Evolutionary conservation across 768 basidiomycete genomes (phyloP).

Genomic region (Hydnum rufescens): DNA sequence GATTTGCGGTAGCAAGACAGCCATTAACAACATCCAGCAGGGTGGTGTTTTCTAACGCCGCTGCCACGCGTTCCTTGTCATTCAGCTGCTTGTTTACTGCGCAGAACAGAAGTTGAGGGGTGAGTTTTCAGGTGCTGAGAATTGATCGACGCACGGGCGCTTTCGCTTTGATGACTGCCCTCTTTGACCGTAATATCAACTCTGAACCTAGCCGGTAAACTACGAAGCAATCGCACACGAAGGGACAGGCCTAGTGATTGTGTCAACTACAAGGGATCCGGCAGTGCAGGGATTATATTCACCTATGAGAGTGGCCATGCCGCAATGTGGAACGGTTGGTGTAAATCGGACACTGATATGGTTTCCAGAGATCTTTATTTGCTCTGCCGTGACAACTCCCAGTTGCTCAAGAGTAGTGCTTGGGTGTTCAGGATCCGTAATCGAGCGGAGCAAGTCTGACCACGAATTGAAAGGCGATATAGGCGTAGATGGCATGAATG

Average conservation of each 20-base stretch:
- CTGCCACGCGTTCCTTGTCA: slow-evolving; percentile 95
- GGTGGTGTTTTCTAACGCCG: slow-evolving; percentile 81
- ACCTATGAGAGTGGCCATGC: slow-evolving; percentile 95
- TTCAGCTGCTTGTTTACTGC: slow-evolving; percentile 96
- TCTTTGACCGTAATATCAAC: slow-evolving; percentile 84
- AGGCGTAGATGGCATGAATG: neutral
- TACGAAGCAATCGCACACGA: slow-evolving; percentile 72
- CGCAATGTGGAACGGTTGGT: slow-evolving; percentile 93
- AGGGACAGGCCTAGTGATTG: slow-evolving; percentile 63
- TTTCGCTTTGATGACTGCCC: slow-evolving; percentile 67
- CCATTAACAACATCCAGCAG: slow-evolving; percentile 77
- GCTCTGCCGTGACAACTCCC: slow-evolving; percentile 79
- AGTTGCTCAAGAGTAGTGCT: slow-evolving; percentile 71
- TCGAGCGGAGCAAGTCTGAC: slow-evolving; percentile 73
- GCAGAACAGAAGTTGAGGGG: no score
- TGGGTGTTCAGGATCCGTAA: slow-evolving; percentile 91
- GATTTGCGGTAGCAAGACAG: slow-evolving; percentile 31
- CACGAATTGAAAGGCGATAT: neutral
- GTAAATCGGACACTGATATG: slow-evolving; percentile 78
- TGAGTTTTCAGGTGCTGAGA: no score
- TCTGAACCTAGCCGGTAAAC: slow-evolving; percentile 83
- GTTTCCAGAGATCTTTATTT: slow-evolving; percentile 36
- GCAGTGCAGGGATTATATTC: slow-evolving; percentile 14
- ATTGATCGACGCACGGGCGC: neutral
- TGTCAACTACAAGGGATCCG: neutral